phyloP scores from a whole-genome alignment of 1,284 basidiomycete species.

The Lentinus polychrous region DNA sequence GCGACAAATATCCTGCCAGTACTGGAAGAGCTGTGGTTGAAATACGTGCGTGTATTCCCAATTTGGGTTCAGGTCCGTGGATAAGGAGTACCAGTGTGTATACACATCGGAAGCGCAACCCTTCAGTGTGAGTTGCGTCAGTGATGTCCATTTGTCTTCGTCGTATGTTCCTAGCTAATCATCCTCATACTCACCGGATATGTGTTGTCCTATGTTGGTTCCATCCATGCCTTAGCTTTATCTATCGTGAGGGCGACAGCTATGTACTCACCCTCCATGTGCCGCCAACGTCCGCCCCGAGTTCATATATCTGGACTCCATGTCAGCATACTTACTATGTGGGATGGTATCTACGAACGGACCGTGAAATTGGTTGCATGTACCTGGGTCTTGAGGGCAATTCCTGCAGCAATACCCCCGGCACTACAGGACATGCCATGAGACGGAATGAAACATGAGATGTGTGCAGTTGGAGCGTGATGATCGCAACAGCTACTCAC shows the following conservation, averaged over 20 bases:
- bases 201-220: no score
- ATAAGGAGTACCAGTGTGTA: conserved; percentile 29
- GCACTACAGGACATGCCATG: background rate
- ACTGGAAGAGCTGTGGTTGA: conserved; percentile 27
- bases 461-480: background rate
- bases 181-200: no score
- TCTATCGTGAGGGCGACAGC: no score
- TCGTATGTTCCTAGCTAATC: no score
- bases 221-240: no score
- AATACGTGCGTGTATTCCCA: conserved; percentile 22
- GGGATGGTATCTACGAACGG: no score
- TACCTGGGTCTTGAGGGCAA: conserved; percentile 2
- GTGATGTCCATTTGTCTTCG: no score
- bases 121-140: conserved; percentile 7
- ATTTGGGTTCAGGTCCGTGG: conserved; percentile 24
- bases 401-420: conserved; percentile 2
- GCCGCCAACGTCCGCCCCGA: conserved; percentile 25
- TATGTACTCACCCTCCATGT: conserved; percentile 26
- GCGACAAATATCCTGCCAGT: conserved; percentile 22
- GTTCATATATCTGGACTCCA: conserved; percentile 27
- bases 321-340: background rate
- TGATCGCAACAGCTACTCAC: background rate
- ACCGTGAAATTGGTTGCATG: conserved; percentile 1
- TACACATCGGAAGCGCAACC: conserved; percentile 22
- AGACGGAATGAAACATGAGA: background rate